These are phyloP conservation scores for Suhomyces taliae DNA, from an alignment of 1,139 yeast species.

Conservation along the genomic window DNA sequence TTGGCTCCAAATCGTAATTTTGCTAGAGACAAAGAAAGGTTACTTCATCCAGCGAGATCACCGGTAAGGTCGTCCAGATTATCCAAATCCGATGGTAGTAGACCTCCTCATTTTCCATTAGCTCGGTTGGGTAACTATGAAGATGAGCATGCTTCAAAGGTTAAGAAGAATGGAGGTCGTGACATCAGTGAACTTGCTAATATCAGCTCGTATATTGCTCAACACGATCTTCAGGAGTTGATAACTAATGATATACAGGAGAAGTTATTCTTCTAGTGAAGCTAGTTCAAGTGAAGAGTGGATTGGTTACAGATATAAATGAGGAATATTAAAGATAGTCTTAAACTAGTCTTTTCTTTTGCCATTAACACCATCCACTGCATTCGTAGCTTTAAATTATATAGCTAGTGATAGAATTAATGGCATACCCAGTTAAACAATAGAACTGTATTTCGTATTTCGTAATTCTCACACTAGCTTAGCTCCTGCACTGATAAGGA, in stretches of 20 bases:
- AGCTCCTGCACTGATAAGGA: too few relatives aligned
- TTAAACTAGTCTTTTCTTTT: too few relatives aligned
- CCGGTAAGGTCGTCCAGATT: constrained; percentile 1
- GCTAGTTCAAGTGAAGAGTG: background rate
- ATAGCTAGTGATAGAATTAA: too few relatives aligned
- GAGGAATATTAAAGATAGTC: too few relatives aligned
- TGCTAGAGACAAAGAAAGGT: background rate
- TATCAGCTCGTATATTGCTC: constrained; percentile 14
- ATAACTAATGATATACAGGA: constrained; percentile 24
- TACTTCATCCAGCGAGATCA: background rate
- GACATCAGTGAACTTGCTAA: constrained; percentile 9
- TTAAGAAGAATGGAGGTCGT: constrained; percentile 11
- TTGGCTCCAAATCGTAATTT: background rate
- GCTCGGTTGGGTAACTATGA: constrained; percentile 2
- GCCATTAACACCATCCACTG: too few relatives aligned
- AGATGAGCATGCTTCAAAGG: constrained; percentile 10
- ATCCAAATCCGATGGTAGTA: background rate
- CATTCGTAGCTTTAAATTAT: too few relatives aligned
- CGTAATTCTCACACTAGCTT: too few relatives aligned
- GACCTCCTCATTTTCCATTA: background rate
- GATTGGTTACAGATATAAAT: too few relatives aligned
- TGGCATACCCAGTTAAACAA: too few relatives aligned
- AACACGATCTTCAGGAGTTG: constrained; percentile 20
- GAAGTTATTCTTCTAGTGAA: constrained; percentile 6
- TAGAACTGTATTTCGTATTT: too few relatives aligned